Evolutionary conservation across 1,284 basidiomycete species (phyloP), one percentile per base, ranked within the genome.

Genomic region (Stereum hirsutum): DNA sequence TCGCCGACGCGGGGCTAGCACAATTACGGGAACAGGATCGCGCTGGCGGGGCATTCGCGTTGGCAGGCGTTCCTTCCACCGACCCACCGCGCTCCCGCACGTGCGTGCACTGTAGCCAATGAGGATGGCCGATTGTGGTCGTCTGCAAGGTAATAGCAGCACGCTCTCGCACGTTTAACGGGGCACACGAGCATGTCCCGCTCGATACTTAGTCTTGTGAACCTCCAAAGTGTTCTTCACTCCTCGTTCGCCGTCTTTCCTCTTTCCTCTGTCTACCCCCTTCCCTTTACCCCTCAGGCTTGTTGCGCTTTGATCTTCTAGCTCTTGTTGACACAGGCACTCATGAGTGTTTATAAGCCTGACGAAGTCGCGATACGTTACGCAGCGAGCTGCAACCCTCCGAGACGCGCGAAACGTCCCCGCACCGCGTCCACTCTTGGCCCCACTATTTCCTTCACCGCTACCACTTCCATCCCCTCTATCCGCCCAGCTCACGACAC

Each of bases 341-440:
- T 20, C 12, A 31, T 31, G 28, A 31, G 12, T 1, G 31, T 30
- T n/a, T 25, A 40, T 17, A 12, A 6, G 26, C 27, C 39, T 26
- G 17, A 15, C 5, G 27, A 39, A n/a, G 45, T 48, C 6, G n/a
- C 35, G 17, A 26, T 45, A 12, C 6, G 46, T 5, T 79, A 78
- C 60, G 54, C 68, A 6, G 74, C 65, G 0, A 68, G 69, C 51
- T 70, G 66, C 53, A 81, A 79, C 54, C 79, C 78, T 1, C 66
- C 75, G 0, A 69, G 78, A 46, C 69, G 68, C 28, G 75, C 72
- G 5, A 81, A 81, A 55, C 72, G 73, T 6, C 46, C 56, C 38
- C 65, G 63, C 23, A 49, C 55, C 0, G 49, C 46, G 42, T 46
- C 50, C 19, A 30, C 11, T 32, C 42, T 40, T 33, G 43, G 19